Evolutionary conservation across 345 rosid genomes (phyloP).

Genomic region (Gynandropsis gynandra): DNA sequence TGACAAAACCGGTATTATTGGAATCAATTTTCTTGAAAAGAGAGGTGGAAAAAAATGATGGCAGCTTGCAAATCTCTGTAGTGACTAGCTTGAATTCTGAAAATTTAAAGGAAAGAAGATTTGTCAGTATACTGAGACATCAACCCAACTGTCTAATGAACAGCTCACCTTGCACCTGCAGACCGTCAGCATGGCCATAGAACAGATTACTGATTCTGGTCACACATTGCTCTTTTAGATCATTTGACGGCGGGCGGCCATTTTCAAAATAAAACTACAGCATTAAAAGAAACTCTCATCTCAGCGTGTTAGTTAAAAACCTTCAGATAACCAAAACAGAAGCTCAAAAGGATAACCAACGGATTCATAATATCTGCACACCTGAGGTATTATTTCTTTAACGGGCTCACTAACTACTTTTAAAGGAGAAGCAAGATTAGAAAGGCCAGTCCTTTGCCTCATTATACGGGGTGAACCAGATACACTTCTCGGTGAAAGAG

Average conservation of each 20-base stretch:
- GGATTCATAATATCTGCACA: constrained; percentile 17
- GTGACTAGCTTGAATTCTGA: constrained; percentile 65
- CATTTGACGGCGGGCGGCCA: constrained; percentile 81
- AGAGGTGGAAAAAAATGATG: constrained; percentile 67
- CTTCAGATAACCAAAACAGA: not conserved
- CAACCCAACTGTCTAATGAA: constrained; percentile 6
- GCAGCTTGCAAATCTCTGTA: constrained; percentile 86
- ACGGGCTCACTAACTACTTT: constrained; percentile 78
- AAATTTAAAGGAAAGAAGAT: constrained; percentile 4
- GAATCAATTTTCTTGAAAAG: constrained; percentile 75
- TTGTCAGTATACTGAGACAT: constrained; percentile 6
- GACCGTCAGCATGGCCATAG: constrained; percentile 58
- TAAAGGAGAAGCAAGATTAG: constrained; percentile 83
- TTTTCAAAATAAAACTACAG: constrained; percentile 86
- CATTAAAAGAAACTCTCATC: constrained; percentile 14
- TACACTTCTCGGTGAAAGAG: constrained; percentile 86
- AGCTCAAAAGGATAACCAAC: not conserved
- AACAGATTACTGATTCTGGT: constrained; percentile 57
- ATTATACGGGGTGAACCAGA: constrained; percentile 84
- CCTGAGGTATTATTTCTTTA: constrained; percentile 93
- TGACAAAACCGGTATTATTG: constrained; percentile 48
- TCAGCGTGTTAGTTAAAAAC: constrained; percentile 4
- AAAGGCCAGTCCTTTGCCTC: constrained; percentile 73
- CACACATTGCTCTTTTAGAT: constrained; percentile 60
- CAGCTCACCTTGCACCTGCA: constrained; percentile 54